Conservation (phyloP, 2,329 filamentous ascomycete species). For the Cladosporium sp. region DNA sequence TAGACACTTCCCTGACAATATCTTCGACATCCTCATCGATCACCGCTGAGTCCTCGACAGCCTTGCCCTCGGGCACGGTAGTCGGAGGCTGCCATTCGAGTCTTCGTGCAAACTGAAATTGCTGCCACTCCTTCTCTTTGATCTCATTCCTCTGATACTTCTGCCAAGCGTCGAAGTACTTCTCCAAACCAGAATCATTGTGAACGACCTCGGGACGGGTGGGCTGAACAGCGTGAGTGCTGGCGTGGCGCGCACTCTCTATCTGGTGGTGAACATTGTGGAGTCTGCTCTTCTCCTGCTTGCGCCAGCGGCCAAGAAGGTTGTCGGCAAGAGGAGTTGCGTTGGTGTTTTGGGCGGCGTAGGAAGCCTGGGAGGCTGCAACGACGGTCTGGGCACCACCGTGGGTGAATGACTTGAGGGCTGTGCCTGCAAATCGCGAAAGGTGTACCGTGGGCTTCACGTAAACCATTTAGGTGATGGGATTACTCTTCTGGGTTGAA, state of each 20-base stretch:
- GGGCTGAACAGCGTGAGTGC: constrained; percentile 32
- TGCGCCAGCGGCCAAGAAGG: constrained; percentile 47
- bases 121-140: constrained; percentile 83
- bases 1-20: neutral
- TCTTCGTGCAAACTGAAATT: constrained; percentile 82
- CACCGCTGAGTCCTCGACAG: constrained; percentile 26
- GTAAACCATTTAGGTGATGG: constrained; percentile 79
- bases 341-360: constrained; percentile 61
- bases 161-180: constrained; percentile 88
- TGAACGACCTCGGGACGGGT: constrained; percentile 29
- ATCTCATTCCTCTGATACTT: constrained; percentile 68
- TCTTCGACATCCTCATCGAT: constrained; percentile 37
- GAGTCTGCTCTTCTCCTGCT: constrained; percentile 27
- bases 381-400: constrained; percentile 98
- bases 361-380: constrained; percentile 82
- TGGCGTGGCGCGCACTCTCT: constrained; percentile 33
- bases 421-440: constrained; percentile 74
- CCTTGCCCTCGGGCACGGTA: constrained; percentile 33
- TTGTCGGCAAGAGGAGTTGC: constrained; percentile 51
- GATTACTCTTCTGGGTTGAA: constrained; percentile 57
- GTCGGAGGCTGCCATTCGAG: constrained; percentile 76
- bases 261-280: constrained; percentile 28
- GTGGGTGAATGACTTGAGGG: constrained; percentile 83
- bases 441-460: constrained; percentile 71
- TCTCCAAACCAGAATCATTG: constrained; percentile 63